Conservation (phyloP, 1,284 basidiomycete species). For the Athelia sp. region DNA sequence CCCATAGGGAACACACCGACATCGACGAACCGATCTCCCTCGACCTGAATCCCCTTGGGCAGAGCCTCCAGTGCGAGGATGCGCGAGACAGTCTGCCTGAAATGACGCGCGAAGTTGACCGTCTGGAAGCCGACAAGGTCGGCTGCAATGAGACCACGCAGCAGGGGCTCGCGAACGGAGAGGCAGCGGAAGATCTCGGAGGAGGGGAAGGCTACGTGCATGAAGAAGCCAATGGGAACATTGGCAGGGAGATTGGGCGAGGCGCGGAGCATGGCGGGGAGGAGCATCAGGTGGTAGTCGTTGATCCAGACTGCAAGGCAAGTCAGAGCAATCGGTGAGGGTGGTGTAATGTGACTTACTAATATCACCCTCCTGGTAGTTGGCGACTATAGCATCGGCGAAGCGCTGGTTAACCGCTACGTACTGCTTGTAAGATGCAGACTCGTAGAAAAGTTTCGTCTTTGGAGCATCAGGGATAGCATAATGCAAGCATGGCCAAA, state of each 20-base stretch:
- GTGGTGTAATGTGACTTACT: slow-evolving; percentile 31
- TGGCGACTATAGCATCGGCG: slow-evolving; percentile 69
- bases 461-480: slow-evolving; percentile 83
- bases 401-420: slow-evolving; percentile 81
- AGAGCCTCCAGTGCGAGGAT: slow-evolving; percentile 79
- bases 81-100: slow-evolving; percentile 79
- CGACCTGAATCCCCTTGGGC: slow-evolving; percentile 76
- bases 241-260: slow-evolving; percentile 43
- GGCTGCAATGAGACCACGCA: slow-evolving; percentile 73
- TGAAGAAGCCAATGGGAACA: slow-evolving; percentile 82
- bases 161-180: slow-evolving; percentile 58
- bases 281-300: slow-evolving; percentile 84
- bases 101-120: slow-evolving; percentile 74
- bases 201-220: slow-evolving; percentile 85
- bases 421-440: slow-evolving; percentile 73
- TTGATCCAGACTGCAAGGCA: slow-evolving; percentile 61
- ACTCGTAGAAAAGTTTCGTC: slow-evolving; percentile 78
- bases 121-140: slow-evolving; percentile 83
- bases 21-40: slow-evolving; percentile 61
- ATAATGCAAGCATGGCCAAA: slow-evolving; percentile 88
- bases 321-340: not conserved
- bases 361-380: slow-evolving; percentile 80
- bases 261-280: slow-evolving; percentile 70
- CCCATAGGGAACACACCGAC: slow-evolving; percentile 89
- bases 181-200: slow-evolving; percentile 88